Evolutionary conservation across 441 rosid species (phyloP), one percentile per base, ranked within the genome.

Genomic region (Pelargonium myrrhifolium): DNA sequence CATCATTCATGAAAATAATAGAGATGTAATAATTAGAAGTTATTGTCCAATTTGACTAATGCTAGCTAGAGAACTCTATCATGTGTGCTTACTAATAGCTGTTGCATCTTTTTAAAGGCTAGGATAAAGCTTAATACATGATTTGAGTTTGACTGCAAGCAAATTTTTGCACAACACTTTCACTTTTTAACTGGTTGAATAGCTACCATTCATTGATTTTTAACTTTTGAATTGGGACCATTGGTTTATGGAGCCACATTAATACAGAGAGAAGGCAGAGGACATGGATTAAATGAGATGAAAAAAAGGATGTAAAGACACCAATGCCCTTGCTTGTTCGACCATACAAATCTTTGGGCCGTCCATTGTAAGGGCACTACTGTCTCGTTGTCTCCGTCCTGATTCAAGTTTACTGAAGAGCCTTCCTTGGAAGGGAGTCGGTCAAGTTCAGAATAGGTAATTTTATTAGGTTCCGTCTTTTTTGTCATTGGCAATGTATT

Each of bases 191-290:
- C 56, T 49, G 56, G 56, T 49, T n/a, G 17, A 49, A 15, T 49
- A 49, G 56, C 15, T 49, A 49, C n/a, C 18, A 17, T 49, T n/a
- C 20, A 49, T 49, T 3, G 15, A 49, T 45, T 49, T 49, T 49
- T 12, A 49, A 49, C 56, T 49, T 49, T 49, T 49, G 56, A 17
- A 49, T 12, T 49, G 56, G 56, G 56, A 49, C 56, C 56, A 49
- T 49, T 49, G 56, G n/a, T 49, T 49, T n/a, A 49, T 49, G 17
- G 20, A 49, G 56, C 18, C 56, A 12, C 56, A 49, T 49, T 49
- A 49, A 49, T 49, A 17, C 56, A 49, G 56, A 49, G 56, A 49
- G 56, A 49, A 49, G 56, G 56, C n/a, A 49, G 20, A 49, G 56
- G 56, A n/a, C 56, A 49, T 49, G 56, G 56, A 49, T 31, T 31